Conservation (phyloP, 306 rosid species). For the Quercus glauca region DNA sequence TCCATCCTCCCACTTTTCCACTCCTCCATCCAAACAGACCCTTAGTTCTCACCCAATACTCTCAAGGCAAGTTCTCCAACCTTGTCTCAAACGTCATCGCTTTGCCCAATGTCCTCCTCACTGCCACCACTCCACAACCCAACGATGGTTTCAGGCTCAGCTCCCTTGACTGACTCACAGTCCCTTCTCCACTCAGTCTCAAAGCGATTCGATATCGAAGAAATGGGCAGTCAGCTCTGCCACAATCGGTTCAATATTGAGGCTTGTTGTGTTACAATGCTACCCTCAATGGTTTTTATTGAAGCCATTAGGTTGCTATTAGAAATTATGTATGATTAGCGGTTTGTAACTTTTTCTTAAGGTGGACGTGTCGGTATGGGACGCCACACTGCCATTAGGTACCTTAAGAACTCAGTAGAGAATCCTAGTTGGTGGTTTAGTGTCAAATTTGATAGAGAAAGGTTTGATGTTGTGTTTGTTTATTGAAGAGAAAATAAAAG, state of each 20-base stretch:
- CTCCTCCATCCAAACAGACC: no score
- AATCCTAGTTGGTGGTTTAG: no score
- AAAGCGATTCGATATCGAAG: conserved; percentile 4
- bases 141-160: not conserved
- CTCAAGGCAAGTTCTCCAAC: conserved; percentile 52
- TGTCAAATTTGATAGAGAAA: no score
- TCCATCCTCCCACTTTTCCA: no score
- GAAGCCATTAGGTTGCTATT: conserved; percentile 61
- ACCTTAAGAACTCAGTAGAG: no score
- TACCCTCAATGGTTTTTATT: conserved; percentile 43
- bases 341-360: no score
- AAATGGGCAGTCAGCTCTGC: conserved; percentile 44
- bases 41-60: conserved; percentile 50
- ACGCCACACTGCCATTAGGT: no score
- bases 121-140: conserved; percentile 39
- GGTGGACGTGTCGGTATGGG: no score
- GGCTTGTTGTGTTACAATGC: conserved; percentile 45
- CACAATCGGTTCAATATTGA: conserved; percentile 52
- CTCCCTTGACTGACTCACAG: not conserved
- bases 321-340: no score
- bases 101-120: conserved; percentile 61
- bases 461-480: no score
- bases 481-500: no score
- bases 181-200: conserved; percentile 24
- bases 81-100: conserved; percentile 68